phyloP scores from a whole-genome alignment of 169 alveolate genomes.

The Eimeria praecox region DNA sequence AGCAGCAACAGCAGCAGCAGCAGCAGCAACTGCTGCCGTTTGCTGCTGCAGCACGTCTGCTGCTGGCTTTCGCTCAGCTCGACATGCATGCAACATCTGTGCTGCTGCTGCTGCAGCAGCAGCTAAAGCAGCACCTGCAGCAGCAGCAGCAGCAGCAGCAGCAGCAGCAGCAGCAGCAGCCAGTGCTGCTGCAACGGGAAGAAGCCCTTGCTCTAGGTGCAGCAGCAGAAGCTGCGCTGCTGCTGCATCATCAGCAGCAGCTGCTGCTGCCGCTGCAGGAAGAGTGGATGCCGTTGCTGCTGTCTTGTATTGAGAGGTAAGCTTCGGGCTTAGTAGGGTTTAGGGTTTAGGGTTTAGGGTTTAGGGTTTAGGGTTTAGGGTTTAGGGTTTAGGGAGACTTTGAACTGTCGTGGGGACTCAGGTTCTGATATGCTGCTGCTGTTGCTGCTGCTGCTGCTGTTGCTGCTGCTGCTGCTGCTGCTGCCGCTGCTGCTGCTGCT shows the following conservation, averaged over 20 bases:
- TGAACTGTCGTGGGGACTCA: too few relatives aligned
- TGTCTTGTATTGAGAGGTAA: background rate
- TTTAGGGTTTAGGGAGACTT: too few relatives aligned
- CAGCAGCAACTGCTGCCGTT: slow-evolving; percentile 30
- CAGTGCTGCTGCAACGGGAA: slow-evolving; percentile 16
- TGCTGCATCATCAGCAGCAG: slow-evolving; percentile 36
- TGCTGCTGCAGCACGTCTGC: slow-evolving; percentile 53
- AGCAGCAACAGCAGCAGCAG: slow-evolving; percentile 42
- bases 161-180: slow-evolving; percentile 56
- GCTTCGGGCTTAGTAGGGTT: too few relatives aligned
- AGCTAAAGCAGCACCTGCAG: background rate
- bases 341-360: slow-evolving; percentile 38
- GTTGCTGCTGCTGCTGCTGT: background rate
- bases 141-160: slow-evolving; percentile 11
- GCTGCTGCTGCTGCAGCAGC: slow-evolving; percentile 42
- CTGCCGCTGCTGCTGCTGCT: slow-evolving; percentile 35
- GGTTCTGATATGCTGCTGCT: too few relatives aligned
- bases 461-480: background rate
- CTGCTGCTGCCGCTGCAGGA: background rate
- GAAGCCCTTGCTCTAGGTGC: slow-evolving; percentile 19
- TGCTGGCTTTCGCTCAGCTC: slow-evolving; percentile 37
- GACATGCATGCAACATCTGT: background rate
- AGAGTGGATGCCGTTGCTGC: slow-evolving; percentile 19
- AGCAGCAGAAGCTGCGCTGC: slow-evolving; percentile 1
- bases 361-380: too few relatives aligned